phyloP scores from a whole-genome alignment of 495 filamentous ascomycete species.

The Penicillium goetzii region DNA sequence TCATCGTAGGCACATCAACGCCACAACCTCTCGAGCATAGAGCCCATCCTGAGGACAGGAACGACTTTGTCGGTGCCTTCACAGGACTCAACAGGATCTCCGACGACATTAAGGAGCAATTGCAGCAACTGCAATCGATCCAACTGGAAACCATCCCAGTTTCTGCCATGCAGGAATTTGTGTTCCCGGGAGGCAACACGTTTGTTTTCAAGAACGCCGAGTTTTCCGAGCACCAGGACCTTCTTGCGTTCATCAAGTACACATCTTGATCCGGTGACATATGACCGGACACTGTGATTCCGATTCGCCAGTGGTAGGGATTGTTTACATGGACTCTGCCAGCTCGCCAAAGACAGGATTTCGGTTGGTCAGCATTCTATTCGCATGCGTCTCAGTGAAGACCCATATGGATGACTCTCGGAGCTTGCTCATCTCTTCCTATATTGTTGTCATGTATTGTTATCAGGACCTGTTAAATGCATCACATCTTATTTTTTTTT shows the following conservation, averaged over 20 bases:
- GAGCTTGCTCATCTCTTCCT: no score
- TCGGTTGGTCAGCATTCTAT: background rate
- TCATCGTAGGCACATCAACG: background rate
- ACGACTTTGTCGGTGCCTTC: background rate
- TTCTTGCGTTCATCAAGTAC: constrained; percentile 1
- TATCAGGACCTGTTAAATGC: no score
- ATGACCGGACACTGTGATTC: background rate
- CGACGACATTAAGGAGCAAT: background rate
- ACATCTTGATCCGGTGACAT: background rate
- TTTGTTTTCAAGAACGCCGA: background rate
- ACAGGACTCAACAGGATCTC: background rate
- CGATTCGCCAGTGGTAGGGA: background rate
- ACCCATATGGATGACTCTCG: no score
- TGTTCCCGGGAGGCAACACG: constrained; percentile 1
- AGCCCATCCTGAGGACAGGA: background rate
- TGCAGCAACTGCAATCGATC: background rate
- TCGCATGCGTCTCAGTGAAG: background rate
- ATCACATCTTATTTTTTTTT: no score
- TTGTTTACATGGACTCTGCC: background rate
- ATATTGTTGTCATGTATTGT: no score
- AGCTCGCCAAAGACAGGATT: background rate
- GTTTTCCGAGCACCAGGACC: background rate
- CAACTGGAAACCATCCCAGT: background rate
- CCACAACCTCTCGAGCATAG: background rate
- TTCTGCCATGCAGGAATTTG: background rate